A percentile compares a stretch with the other conserved stretches of the same genome.
Evolutionary conservation across 192 early-diverging fungal species (phyloP).

Genomic region (Coemansia sp.): DNA sequence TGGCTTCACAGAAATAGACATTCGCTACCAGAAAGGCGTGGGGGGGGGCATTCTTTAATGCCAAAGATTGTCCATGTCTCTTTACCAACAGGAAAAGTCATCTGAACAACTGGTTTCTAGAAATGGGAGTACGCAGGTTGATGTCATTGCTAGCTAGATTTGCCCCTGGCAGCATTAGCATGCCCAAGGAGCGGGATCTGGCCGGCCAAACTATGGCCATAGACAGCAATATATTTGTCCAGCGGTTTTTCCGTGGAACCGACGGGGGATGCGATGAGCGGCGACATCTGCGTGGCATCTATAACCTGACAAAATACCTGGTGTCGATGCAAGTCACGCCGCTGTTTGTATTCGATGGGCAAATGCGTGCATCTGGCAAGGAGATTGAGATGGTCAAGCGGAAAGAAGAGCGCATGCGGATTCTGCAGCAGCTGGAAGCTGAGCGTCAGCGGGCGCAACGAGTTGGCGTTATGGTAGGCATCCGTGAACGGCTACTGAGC

Average conservation of each 20-base stretch:
- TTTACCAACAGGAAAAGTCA: neutral
- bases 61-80: no score
- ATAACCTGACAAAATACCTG: conserved; percentile 54
- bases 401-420: conserved; percentile 12
- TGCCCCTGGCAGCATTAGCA: conserved; percentile 50
- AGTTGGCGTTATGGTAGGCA: conserved; percentile 14
- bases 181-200: conserved; percentile 33
- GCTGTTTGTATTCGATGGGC: conserved; percentile 71
- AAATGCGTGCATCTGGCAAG: conserved; percentile 54
- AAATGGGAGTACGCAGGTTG: conserved; percentile 60
- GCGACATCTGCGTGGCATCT: conserved; percentile 62
- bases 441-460: conserved; percentile 19
- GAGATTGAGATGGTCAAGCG: conserved; percentile 43
- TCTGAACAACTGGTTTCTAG: neutral
- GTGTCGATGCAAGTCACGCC: conserved; percentile 57
- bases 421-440: conserved; percentile 15
- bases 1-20: no score
- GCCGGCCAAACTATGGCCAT: conserved; percentile 52
- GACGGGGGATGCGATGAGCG: conserved; percentile 42
- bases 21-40: no score
- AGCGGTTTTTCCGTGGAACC: conserved; percentile 54
- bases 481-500: conserved; percentile 3
- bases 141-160: conserved; percentile 55
- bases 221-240: conserved; percentile 58
- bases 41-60: no score